Conservation (phyloP, 163 green algal species). For the Scenedesmus sp. region DNA sequence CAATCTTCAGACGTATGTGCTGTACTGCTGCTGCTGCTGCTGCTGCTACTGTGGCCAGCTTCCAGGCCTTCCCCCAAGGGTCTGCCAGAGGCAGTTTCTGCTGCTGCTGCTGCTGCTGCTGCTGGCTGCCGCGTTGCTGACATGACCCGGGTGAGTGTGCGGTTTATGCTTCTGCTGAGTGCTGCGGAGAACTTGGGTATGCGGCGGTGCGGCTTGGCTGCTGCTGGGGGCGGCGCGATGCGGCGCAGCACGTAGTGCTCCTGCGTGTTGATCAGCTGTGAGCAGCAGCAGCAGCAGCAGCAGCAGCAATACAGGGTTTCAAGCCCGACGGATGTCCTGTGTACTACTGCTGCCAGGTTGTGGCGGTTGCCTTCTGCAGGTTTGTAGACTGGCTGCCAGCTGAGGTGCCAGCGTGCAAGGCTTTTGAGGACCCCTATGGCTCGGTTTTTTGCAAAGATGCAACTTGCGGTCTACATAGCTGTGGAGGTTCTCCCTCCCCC, state of each 20-base stretch:
- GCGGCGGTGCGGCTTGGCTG: background rate
- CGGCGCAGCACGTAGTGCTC: background rate
- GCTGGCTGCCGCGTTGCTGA: background rate
- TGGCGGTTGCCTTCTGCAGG: no score
- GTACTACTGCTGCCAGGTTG: no score
- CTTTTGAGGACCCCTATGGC: no score
- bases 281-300: background rate
- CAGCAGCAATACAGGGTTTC: background rate
- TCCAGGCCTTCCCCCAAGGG: background rate
- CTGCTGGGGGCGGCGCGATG: background rate
- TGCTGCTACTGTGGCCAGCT: background rate
- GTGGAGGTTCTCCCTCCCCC: no score
- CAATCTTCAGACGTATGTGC: background rate
- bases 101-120: background rate
- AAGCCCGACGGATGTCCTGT: no score
- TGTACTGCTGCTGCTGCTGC: background rate
- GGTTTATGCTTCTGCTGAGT: background rate
- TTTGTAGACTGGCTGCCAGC: no score
- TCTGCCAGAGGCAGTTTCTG: background rate
- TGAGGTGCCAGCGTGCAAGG: no score
- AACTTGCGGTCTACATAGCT: no score
- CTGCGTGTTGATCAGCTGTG: constrained; percentile 29
- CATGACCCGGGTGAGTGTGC: background rate
- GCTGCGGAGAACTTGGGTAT: background rate
- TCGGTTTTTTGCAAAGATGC: no score